These are phyloP conservation scores for Oldenlandia corymbosa DNA, from an alignment of 257 asterid species.

Conservation along the genomic window DNA sequence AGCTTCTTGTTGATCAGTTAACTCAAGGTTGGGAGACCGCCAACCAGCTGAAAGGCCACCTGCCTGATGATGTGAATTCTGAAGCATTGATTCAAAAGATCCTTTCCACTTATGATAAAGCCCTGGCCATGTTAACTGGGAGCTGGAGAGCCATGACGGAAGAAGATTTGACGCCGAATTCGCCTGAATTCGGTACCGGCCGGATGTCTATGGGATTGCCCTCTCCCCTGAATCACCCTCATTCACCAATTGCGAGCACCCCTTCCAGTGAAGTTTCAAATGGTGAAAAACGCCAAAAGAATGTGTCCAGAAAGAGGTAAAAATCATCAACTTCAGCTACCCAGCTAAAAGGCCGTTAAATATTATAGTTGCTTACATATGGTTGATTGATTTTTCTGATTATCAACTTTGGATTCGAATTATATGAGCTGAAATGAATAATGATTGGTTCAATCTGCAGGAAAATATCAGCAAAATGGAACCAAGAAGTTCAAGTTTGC, in stretches of 20 bases:
- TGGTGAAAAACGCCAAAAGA: conserved; percentile 16
- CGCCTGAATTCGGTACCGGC: not conserved
- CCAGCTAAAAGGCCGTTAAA: too few relatives aligned
- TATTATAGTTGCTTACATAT: too few relatives aligned
- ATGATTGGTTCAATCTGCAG: conserved; percentile 35
- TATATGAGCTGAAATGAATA: not conserved
- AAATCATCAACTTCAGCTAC: too few relatives aligned
- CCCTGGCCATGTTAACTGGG: conserved; percentile 41
- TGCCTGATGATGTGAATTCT: conserved; percentile 26
- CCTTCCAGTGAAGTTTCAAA: conserved; percentile 41
- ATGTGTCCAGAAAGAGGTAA: conserved; percentile 47
- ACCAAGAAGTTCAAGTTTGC: conserved; percentile 41
- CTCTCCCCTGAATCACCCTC: conserved; percentile 18
- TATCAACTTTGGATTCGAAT: not conserved
- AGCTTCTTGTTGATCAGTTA: conserved; percentile 37
- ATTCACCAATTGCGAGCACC: conserved; percentile 18
- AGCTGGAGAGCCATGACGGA: conserved; percentile 23
- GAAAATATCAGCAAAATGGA: conserved; percentile 50
- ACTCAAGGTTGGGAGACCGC: conserved; percentile 70
- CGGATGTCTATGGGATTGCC: conserved; percentile 9
- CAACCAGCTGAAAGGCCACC: conserved; percentile 46
- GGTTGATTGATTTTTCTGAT: not conserved
- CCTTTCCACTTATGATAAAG: conserved; percentile 56
- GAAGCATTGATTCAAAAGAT: conserved; percentile 43
- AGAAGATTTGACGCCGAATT: conserved; percentile 6